Base-by-base conservation (phyloP, 805 yeast species). In the Candida nitratophila region DNA sequence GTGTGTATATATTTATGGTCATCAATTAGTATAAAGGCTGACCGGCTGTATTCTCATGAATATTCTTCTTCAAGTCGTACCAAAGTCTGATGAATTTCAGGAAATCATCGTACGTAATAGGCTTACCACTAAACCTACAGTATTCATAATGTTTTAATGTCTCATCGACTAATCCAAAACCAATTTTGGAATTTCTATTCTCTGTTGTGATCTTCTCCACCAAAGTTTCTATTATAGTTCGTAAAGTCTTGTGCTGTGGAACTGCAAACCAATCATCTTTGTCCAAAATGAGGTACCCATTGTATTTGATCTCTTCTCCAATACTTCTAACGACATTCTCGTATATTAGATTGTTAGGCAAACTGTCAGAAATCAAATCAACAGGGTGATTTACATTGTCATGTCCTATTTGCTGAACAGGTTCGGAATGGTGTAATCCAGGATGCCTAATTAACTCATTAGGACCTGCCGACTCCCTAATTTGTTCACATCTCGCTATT, bases 91-190 rank as follows among this genome's bases (percentile, higher is more conserved):
- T 75, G 54, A 86, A 79, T 36, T 67, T 71, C 26, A 76, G 61
- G 54, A 89, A 78, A 35, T 82, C 83, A 4, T 64, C 67, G 49
- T 81, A 79, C 1, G 73, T 61, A 16, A 87, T 76, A 16, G 77
- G 69, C 17, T 68, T 60, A 2, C 86, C 84, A 6, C 91, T 76
- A 60, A 79, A 89, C 47, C 87, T 68, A 32, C 83, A 69, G 41
- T 68, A 65, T 51, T 89, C 96, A 63, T 87, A 89, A 14, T 76
- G 59, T 3, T 65, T 66, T 4, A 79, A 64, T 47, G 74, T 75
- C 31, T 65, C 55, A 6, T 50, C 49, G 4, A 57, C 26, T 11
- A 39, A 39, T 8, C 22, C 26, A 5, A 4, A 4, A 30, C 29
- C 27, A 4, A 39, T 17, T 14, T 39, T 20, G 3, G 26, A 16